Base-by-base conservation (phyloP, 768 basidiomycete species). In the Russula virescens region DNA sequence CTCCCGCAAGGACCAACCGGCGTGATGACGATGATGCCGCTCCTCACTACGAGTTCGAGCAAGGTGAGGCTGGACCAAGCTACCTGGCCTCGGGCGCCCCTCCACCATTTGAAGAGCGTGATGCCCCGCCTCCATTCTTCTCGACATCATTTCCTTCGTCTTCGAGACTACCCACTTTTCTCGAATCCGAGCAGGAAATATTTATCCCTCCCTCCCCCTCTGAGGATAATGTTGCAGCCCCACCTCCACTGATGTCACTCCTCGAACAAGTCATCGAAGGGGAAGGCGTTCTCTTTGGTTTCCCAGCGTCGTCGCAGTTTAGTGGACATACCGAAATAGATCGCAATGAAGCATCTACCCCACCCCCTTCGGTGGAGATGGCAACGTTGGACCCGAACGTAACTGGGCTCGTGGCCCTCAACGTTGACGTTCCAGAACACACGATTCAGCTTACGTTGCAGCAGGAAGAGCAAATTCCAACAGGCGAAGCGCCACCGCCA, bases 31-130 rank as follows among this genome's bases (percentile, higher is more conserved):
- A 65, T 18, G 89, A 91, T 40, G 76, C 77, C 3, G 82, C 81
- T 11, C 89, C 88, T 47, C 78, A 80, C 68, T 90, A 89, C 71
- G 82, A 84, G 18, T 47, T n/a, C 16, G 59, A 54, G 25, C 83
- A 83, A 68, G 83, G 83, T 63, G 83, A 84, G 71, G 87, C 89
- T 3, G 91, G 90, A 13, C 90, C 91, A 21, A 91, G 89, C 66
- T 83, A 81, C 68, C 72, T 80, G n/a, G 76, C 81, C 26, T 77
- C 71, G 60, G 81, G 81, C 57, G 88, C 87, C 0, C 90, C 91
- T 26, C 91, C 91, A 51, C 89, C 91, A 3, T 92, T 92, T 68
- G 91, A 93, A 68, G 91, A 93, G 69, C 81, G 86, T 51, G 88
- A 91, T 65, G 82, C 87, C 0, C 89, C 90, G 11, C 91, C 90